Percentiles rank a stretch among this genome's conserved stretches.
These are phyloP conservation scores for Purshia tridentata DNA, from an alignment of 306 rosid genomes.

Conservation along the genomic window DNA sequence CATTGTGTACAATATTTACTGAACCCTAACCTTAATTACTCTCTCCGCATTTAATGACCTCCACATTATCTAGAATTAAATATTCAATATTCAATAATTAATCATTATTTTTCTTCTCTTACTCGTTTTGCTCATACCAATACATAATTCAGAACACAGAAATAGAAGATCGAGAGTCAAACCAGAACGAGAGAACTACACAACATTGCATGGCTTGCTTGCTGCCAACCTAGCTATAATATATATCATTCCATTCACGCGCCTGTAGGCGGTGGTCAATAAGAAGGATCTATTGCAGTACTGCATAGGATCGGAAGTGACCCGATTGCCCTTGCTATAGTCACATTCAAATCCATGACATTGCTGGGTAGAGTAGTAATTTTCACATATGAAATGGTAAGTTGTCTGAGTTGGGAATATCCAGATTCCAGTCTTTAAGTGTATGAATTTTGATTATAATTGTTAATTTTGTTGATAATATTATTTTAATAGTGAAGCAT, in stretches of 20 bases:
- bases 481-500: slow-evolving; percentile 44
- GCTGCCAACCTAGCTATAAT: slow-evolving; percentile 43
- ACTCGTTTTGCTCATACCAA: slow-evolving; percentile 7
- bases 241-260: slow-evolving; percentile 33
- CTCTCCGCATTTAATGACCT: slow-evolving; percentile 33
- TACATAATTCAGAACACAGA: slow-evolving; percentile 14
- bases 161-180: slow-evolving; percentile 39
- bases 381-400: slow-evolving; percentile 8
- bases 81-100: slow-evolving; percentile 18
- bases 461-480: slow-evolving; percentile 7
- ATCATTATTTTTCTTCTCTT: neutral
- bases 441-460: slow-evolving; percentile 4
- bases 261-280: slow-evolving; percentile 56
- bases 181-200: slow-evolving; percentile 58
- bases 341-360: neutral
- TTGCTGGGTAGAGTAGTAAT: slow-evolving; percentile 26
- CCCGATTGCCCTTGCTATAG: slow-evolving; percentile 24
- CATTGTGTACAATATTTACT: neutral
- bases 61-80: slow-evolving; percentile 7
- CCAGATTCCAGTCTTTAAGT: slow-evolving; percentile 16
- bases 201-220: slow-evolving; percentile 40
- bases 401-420: slow-evolving; percentile 29
- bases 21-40: slow-evolving; percentile 12
- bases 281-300: neutral
- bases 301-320: slow-evolving; percentile 18